Evolutionary conservation across 2,329 filamentous ascomycete genomes (phyloP), one percentile per base, ranked within the genome.

Genomic region (Penicillium sp.): DNA sequence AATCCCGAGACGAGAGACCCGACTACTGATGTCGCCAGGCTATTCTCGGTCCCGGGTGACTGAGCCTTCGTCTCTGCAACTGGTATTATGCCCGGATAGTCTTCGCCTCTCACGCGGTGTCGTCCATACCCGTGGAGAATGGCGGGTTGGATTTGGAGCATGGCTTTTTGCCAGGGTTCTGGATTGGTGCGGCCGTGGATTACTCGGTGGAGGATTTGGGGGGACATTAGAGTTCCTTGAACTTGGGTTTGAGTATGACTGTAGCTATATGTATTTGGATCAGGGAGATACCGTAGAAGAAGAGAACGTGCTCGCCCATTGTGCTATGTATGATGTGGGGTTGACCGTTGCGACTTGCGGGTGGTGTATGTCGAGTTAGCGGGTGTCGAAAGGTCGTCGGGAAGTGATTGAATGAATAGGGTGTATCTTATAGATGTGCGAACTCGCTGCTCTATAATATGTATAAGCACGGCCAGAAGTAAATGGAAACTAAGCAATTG

Each of bases 181-280:
- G 63, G 80, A 63, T 54, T 77, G 13, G 73, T 68, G 8, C 72
- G 71, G 57, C 83, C 81, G 71, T 91, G 88, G 69, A 88, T 88
- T 36, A 95, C 90, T 29, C 87, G 86, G 72, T 87, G 86, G 60
- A 97, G 89, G 62, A 97, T 84, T 63, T 87, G 82, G 0, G 87
- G 83, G n/a, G 86, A 87, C 90, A 96, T 96, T 64, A 85, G 71
- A 22, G 81, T 84, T 57, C 78, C 73, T 77, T 42, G 28, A 33
- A 1, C 1, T 6, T 5, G 10, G 45, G 33, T 29, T 53, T 45
- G 46, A n/a, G 30, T 41, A 31, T 41, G 18, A n/a, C 34, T 44
- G 25, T 11, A 2, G 4, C 5, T 25, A 25, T 8, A 2, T 25
- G 27, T 41, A 18, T 22, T 29, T 19, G 19, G 36, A 39, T 33